Evolutionary conservation across 1,284 basidiomycete genomes (phyloP).

Genomic region (Gomphus sp.): DNA sequence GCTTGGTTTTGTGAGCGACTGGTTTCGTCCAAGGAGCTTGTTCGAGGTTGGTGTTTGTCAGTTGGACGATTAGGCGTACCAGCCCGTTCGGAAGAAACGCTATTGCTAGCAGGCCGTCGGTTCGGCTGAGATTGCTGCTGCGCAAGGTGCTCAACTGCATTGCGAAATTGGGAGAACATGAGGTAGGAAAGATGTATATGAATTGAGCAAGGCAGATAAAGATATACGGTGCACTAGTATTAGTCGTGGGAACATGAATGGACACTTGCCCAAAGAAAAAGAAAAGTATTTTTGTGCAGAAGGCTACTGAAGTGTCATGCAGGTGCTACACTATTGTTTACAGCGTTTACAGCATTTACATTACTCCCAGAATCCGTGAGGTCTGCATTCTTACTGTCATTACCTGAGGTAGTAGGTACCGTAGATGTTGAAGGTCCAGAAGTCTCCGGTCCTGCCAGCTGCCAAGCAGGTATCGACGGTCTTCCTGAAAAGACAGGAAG

Average conservation of each 20-base stretch:
- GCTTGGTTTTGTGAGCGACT: slow-evolving; percentile 23
- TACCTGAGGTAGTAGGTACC: not conserved
- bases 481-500: slow-evolving; percentile 37
- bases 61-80: slow-evolving; percentile 21
- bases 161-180: slow-evolving; percentile 62
- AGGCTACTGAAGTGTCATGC: not conserved
- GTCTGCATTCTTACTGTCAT: not conserved
- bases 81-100: not conserved
- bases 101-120: slow-evolving; percentile 2
- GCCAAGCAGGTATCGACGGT: slow-evolving; percentile 85
- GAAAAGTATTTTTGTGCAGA: not conserved
- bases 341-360: not conserved
- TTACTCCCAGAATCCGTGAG: not conserved
- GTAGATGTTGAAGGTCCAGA: slow-evolving; percentile 9
- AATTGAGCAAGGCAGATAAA: not conserved
- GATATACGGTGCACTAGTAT: not conserved
- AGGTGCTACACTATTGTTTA: not conserved
- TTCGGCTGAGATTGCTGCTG: slow-evolving; percentile 26
- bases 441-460: slow-evolving; percentile 36
- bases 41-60: slow-evolving; percentile 28
- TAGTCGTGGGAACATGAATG: not conserved
- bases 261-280: not conserved
- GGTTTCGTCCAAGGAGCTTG: slow-evolving; percentile 8
- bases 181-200: not conserved
- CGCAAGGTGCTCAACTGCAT: slow-evolving; percentile 48